Conservation (phyloP, 768 basidiomycete species). For the Hemileccinum rubropunctum region DNA sequence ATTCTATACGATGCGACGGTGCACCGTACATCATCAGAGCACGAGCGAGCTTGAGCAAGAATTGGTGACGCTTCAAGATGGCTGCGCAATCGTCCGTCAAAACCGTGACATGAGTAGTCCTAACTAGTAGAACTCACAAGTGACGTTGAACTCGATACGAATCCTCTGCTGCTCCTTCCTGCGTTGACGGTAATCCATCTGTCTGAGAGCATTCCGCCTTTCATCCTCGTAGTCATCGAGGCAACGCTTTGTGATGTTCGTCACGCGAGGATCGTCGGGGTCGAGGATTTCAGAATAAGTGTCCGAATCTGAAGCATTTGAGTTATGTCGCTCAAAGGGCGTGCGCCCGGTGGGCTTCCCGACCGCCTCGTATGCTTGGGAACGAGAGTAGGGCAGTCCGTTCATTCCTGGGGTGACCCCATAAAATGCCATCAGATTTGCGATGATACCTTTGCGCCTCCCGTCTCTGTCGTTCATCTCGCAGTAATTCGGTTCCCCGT, state of each 20-base stretch:
- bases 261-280: slow-evolving; percentile 70
- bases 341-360: slow-evolving; percentile 10
- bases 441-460: slow-evolving; percentile 25
- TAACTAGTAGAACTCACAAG: slow-evolving; percentile 44
- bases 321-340: slow-evolving; percentile 36
- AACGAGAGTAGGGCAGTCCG: slow-evolving; percentile 26
- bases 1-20: slow-evolving; percentile 91
- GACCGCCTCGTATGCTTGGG: slow-evolving; percentile 15
- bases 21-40: slow-evolving; percentile 91
- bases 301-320: slow-evolving; percentile 40
- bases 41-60: slow-evolving; percentile 80
- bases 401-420: slow-evolving; percentile 20
- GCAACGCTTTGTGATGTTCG: slow-evolving; percentile 48
- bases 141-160: slow-evolving; percentile 72
- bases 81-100: slow-evolving; percentile 39
- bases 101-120: background rate
- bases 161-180: slow-evolving; percentile 63
- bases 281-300: slow-evolving; percentile 56
- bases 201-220: slow-evolving; percentile 56
- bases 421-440: slow-evolving; percentile 33
- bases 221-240: slow-evolving; percentile 61
- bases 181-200: slow-evolving; percentile 66
- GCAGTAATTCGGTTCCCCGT: slow-evolving; percentile 11
- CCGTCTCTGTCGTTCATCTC: slow-evolving; percentile 24
- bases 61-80: slow-evolving; percentile 77